Base-by-base conservation (phyloP, 768 basidiomycete species). In the Mycena galopus region DNA sequence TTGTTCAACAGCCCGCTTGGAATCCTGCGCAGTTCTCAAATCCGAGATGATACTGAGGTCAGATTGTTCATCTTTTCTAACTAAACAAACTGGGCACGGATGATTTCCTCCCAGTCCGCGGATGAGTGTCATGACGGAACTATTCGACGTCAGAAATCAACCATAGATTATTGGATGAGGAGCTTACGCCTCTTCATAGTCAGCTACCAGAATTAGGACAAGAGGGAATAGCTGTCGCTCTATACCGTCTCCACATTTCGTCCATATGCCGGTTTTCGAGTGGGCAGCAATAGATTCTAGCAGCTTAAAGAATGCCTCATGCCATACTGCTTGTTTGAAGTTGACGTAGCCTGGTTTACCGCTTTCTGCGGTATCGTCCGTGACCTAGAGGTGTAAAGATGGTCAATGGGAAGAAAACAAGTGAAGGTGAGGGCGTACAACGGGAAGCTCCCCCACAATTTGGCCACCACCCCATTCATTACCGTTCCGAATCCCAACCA, bases 151-250 rank as follows among this genome's bases (percentile, higher is more conserved):
- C 39, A 32, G 56, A 33, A 50, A 23, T 11, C 21, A 29, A 47
- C 21, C 21, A 33, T 27, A 37, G 53, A 73, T 29, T n/a, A 73
- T 14, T 58, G 58, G 61, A 78, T 6, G 2, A 59, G 27, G 7
- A 23, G 62, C 83, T 29, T 79, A 88, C 87, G 84, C 82, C 78
- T 88, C 86, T 69, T 88, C 82, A 63, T 85, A 88, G 63, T 88
- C 85, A 6, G 82, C 80, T 9, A 81, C 83, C 1, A 86, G 72
- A 4, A 86, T 84, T 0, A 85, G 35, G 23, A 88, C 76, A 9
- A 83, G 30, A 1, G 84, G 85, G 33, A 79, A 87, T 0, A 88
- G 50, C 16, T 47, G 72, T 0, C 77, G 79, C 3, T 29, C 2
- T 16, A 83, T 70, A 4, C 74, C 73, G 72, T 84, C 78, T 11